These are phyloP conservation scores for Babjeviella inositovora DNA, from an alignment of 805 yeast genomes.

Conservation along the genomic window DNA sequence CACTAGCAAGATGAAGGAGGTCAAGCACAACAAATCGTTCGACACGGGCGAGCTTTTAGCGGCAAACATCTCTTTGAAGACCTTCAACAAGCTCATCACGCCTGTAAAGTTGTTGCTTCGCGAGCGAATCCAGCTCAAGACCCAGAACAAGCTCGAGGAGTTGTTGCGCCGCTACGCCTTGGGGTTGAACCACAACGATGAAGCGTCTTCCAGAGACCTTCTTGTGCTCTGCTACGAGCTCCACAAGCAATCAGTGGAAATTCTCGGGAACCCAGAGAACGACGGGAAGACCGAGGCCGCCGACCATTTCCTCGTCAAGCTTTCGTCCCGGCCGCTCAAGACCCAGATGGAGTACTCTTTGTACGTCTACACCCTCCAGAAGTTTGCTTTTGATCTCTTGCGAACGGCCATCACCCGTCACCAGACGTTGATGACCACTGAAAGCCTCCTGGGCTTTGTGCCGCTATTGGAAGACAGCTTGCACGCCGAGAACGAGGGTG, in stretches of 20 bases:
- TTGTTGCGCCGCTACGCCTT: constrained; percentile 57
- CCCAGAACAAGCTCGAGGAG: constrained; percentile 66
- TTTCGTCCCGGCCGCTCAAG: constrained; percentile 39
- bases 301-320: constrained; percentile 60
- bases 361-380: constrained; percentile 48
- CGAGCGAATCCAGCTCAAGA: constrained; percentile 50
- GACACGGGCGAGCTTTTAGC: constrained; percentile 78
- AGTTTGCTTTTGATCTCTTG: constrained; percentile 62
- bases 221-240: constrained; percentile 64
- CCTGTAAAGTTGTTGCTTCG: constrained; percentile 54
- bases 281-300: constrained; percentile 22
- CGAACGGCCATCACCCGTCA: constrained; percentile 56
- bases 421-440: constrained; percentile 36
- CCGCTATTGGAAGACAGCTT: constrained; percentile 54
- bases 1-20: constrained; percentile 73
- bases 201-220: constrained; percentile 36
- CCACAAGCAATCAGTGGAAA: constrained; percentile 31
- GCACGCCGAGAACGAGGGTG: constrained; percentile 48
- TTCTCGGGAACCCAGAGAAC: constrained; percentile 5
- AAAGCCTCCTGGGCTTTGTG: constrained; percentile 54
- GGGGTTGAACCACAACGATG: constrained; percentile 67
- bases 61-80: constrained; percentile 37
- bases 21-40: constrained; percentile 73
- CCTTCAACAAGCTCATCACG: constrained; percentile 38
- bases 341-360: constrained; percentile 39